phyloP scores from a whole-genome alignment of 345 rosid genomes.

The Salix viminalis region DNA sequence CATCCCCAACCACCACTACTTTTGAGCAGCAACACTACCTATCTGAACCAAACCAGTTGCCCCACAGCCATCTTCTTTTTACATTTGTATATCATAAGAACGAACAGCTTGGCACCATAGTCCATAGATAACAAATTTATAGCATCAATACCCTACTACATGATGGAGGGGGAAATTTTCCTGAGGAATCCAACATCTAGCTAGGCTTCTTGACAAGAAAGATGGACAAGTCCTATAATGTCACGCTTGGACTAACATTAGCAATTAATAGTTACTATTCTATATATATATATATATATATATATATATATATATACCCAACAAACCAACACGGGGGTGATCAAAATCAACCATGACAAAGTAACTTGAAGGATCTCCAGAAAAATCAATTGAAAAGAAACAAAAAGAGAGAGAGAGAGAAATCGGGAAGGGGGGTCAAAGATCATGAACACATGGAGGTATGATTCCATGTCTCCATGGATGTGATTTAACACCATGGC shows the following conservation, averaged over 20 bases:
- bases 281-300: too few relatives aligned
- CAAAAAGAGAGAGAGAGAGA: not conserved
- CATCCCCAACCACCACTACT: not conserved
- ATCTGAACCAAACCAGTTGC: not conserved
- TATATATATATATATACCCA: not conserved
- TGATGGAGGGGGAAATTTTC: not conserved
- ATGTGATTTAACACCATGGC: slow-evolving; percentile 18
- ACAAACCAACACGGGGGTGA: not conserved
- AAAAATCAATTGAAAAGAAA: not conserved
- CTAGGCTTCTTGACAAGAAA: too few relatives aligned
- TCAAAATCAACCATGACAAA: not conserved
- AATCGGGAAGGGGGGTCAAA: not conserved
- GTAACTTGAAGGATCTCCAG: not conserved
- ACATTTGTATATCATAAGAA: too few relatives aligned
- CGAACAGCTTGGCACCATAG: not conserved
- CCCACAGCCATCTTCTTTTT: not conserved
- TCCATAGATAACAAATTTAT: not conserved
- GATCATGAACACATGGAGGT: not conserved
- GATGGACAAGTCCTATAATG: too few relatives aligned
- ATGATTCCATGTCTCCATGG: slow-evolving; percentile 15
- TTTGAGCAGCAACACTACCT: not conserved
- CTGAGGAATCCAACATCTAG: too few relatives aligned
- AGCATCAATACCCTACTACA: not conserved
- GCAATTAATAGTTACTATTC: too few relatives aligned
- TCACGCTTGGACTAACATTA: too few relatives aligned